Evolutionary conservation across 1,139 yeast species (phyloP), one percentile per base, ranked within the genome.

Genomic region (Blastobotrys buckinghamii): DNA sequence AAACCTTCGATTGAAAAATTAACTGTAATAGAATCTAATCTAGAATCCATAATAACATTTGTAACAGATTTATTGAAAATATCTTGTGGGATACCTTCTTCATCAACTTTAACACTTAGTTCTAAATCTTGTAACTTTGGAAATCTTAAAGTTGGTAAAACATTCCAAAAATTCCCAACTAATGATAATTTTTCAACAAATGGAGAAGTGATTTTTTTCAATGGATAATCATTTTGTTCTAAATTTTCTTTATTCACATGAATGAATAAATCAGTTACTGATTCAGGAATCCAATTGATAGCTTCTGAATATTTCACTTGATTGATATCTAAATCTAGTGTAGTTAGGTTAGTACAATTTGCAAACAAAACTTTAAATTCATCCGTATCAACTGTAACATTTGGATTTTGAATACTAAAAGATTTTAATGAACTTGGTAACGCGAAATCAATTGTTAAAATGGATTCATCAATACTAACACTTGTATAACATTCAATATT

Each of bases 161-260:
- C 44, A 19, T 38, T 44, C 48, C 48, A 44, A 40, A 44, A 44
- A 39, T 44, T 30, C 6, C 48, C 48, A 32, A 35, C 48, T 34
- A 44, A 37, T n/a, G 48, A 39, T 36, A 44, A 39, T 6, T 43
- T 38, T 26, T 44, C 48, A 7, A 44, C 48, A n/a, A 43, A 44
- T 22, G 44, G 29, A 13, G 48, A 44, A 17, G 29, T 24, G 24
- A 44, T 44, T 34, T 39, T 39, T 42, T 44, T 44, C 13, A 37
- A 19, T 22, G 37, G 19, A 33, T 29, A 7, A 39, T 32, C 1
- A 15, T 38, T 20, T 30, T n/a, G n/a, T 33, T 16, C 22, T 26
- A 19, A 6, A 19, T 6, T 30, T 15, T 20, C 39, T 7, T 15
- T 24, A 24, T 33, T 26, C 35, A 44, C 48, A 26, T 44, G 48